These are phyloP conservation scores for Pezicula neosporulosa DNA, from an alignment of 2,329 filamentous ascomycete genomes.

Conservation along the genomic window DNA sequence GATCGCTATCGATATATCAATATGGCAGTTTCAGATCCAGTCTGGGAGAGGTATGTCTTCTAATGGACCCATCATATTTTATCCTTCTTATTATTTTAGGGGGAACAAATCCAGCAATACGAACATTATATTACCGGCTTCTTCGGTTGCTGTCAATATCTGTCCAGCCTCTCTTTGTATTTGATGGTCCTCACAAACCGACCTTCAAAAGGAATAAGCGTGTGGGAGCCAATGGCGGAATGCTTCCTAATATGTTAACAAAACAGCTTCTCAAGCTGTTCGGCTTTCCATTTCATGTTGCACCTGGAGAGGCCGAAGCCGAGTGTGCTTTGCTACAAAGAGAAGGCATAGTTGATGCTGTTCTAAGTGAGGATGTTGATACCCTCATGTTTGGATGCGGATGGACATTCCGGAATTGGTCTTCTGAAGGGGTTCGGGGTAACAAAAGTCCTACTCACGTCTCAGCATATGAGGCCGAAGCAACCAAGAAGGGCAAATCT, in stretches of 20 bases:
- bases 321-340: slow-evolving; percentile 87
- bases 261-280: slow-evolving; percentile 84
- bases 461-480: slow-evolving; percentile 68
- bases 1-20: slow-evolving; percentile 89
- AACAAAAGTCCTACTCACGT: slow-evolving; percentile 79
- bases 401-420: slow-evolving; percentile 77
- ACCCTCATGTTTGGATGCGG: slow-evolving; percentile 95
- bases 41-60: slow-evolving; percentile 61
- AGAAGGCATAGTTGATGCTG: slow-evolving; percentile 82
- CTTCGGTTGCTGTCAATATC: slow-evolving; percentile 71
- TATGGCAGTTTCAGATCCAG: slow-evolving; percentile 95
- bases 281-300: slow-evolving; percentile 78
- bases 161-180: slow-evolving; percentile 87
- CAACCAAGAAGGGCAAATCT: slow-evolving; percentile 42
- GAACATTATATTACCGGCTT: slow-evolving; percentile 90
- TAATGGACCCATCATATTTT: neutral
- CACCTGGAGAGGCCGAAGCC: slow-evolving; percentile 92
- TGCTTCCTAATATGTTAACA: slow-evolving; percentile 68
- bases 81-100: slow-evolving; percentile 41
- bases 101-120: slow-evolving; percentile 83
- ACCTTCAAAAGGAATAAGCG: slow-evolving; percentile 84
- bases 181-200: slow-evolving; percentile 83
- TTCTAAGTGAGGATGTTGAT: slow-evolving; percentile 94
- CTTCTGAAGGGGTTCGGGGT: slow-evolving; percentile 62
- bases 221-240: slow-evolving; percentile 59